Evolutionary conservation across 2,329 filamentous ascomycete genomes (phyloP), one percentile per base, ranked within the genome.

Genomic region (Fusarium continuum): DNA sequence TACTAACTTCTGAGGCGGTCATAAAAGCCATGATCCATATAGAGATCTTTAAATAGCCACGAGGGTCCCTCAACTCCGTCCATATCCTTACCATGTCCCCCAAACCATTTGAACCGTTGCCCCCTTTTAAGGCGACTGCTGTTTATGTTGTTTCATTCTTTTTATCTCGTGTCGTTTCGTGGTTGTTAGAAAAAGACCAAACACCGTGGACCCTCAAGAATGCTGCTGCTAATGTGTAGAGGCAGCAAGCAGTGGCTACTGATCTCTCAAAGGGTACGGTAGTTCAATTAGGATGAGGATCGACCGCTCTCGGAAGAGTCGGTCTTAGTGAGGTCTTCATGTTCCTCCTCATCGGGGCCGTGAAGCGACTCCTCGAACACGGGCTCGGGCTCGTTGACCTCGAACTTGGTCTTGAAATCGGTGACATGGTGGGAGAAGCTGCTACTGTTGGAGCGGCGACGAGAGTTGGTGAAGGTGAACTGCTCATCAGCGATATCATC

Each of bases 391-490:
- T 98, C 95, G 75, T 92, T 85, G 69, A 91, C 83, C 79, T 99
- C 95, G 76, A 97, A 98, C 82, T 99, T 99, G 79, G 93, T 96
- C 85, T 95, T 96, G 82, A 97, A 92, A 75, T 93, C 87, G 59
- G 86, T 84, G 69, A 92, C 81, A 70, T 87, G 83, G 72, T 87
- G 85, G 51, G 87, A 88, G 70, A 90, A 85, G 72, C 85, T 88
- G 80, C 89, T 93, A 76, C 91, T 94, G 82, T 98, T 98, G 79
- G 92, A 96, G 77, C 92, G 93, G 76, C 94, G 95, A 64, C 94
- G 92, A 54, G 91, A 82, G 71, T 97, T 95, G 82, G 84, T 85
- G 74, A 96, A 88, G 74, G 88, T 93, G 82, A 95, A 96, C 69
- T 87, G 82, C 72, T 91, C 88, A 75, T 97, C 92, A 72, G 92